Evolutionary conservation across 2,329 filamentous ascomycete genomes (phyloP), one percentile per base, ranked within the genome.

Genomic region (Cladosporium halotolerans): DNA sequence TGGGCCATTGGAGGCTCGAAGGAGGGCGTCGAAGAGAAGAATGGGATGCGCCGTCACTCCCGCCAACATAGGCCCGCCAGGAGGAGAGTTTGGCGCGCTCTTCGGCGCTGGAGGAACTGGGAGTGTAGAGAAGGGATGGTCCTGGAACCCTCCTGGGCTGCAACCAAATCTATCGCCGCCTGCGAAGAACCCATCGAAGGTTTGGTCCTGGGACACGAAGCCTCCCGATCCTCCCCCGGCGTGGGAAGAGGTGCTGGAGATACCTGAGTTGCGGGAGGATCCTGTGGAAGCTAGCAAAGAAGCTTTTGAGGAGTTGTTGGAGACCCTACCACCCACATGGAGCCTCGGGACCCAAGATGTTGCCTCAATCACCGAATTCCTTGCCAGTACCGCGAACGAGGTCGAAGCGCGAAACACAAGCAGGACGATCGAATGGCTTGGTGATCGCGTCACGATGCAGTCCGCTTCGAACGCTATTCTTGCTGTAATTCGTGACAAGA

Each of bases 1-100:
- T 9, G 82, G 82, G 2, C 82, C 82, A 62, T 70, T 84, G 70
- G 82, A 85, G 68, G 80, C 81, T 43, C 75, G 77, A 57, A 73
- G 76, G 62, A 72, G 82, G 49, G 70, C 77, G 43, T 72, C 79
- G 2, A 82, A 75, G 66, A 73, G 82, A 52, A 74, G 76, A 50
- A 82, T 83, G 70, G 79, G 73, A 49, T 49, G 64, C 32, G 58
- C 57, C 2, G 41, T 54, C 9, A 31, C 45, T 32, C 16, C n/a
- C 9, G 39, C 52, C 9, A 18, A 13, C 11, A 38, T 38, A 16
- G 33, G 16, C n/a, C 23, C 59, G 18, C 44, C 55, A 18, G 57
- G 52, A 31, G 47, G 57, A 28, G 66, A 67, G 48, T 58, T 66
- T 48, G 64, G 63, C 9, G 58, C 61, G 8, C 55, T 68, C 10